Base-by-base conservation (phyloP, 2,329 filamentous ascomycete genomes). In the Nemania abortiva region DNA sequence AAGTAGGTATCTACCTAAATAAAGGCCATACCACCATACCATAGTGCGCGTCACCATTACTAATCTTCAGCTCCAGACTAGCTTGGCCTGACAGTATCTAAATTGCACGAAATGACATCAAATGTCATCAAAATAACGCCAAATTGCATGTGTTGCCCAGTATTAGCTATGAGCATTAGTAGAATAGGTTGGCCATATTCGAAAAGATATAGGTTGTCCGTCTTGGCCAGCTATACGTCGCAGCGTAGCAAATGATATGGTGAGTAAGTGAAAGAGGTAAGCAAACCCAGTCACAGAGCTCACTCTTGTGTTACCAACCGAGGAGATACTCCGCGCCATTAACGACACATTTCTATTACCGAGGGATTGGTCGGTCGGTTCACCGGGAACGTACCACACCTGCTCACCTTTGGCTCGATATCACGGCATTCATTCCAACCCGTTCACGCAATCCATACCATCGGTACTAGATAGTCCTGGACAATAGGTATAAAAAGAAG, bases 101-200 rank as follows among this genome's bases (percentile, higher is more conserved):
- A 24, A 66, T 66, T 39, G 13, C 53, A 63, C 58, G 27, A 61
- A 34, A 66, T 69, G 53, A 29, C 67, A 69, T 69, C 63, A 69
- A 66, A 3, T 37, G 67, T 66, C 58, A 69, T 69, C 63, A 42
- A 24, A 66, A 69, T 66, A 50, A 49, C 63, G 49, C 37, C 54
- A 55, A 31, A 54, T 55, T 2, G 2, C 37, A 18, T 47, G 11
- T 42, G 39, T 42, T 37, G 11, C 34, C 34, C 2, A 49, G 47
- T 22, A 24, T 22, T 49, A 22, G 47, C 7, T 29, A 31, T 29
- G 15, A 22, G 37, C 15, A 58, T 42, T 47, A 47, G 18, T 31
- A 42, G 59, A 55, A 15, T 24, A 11, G 18, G 6, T 10, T 49
- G 42, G 18, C n/a, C 11, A 37, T 37, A 13, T 37, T 37, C 34